Evolutionary conservation across 495 filamentous ascomycete genomes (phyloP).

Genomic region (Wilcoxina mikolae): DNA sequence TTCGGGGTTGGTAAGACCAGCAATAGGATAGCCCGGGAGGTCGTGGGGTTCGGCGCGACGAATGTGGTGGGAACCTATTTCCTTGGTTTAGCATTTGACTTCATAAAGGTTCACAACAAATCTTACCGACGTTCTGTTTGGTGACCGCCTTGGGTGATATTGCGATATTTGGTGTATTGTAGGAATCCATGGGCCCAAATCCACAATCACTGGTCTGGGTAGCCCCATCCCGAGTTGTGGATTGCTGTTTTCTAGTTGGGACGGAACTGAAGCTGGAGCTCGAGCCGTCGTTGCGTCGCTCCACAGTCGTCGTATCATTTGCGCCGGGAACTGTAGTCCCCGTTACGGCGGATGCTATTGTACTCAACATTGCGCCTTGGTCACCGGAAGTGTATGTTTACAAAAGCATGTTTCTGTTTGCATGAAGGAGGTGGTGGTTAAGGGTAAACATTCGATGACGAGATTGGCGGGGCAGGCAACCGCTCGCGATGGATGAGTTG

Average conservation of each 20-base stretch:
- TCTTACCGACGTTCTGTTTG: not conserved
- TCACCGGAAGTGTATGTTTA: not conserved
- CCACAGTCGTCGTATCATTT: not conserved
- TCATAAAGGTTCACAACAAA: not conserved
- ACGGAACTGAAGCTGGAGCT: not conserved
- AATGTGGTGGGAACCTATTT: conserved; percentile 16
- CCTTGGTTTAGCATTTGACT: not conserved
- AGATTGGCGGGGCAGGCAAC: too few relatives aligned
- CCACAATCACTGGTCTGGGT: not conserved
- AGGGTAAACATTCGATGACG: too few relatives aligned
- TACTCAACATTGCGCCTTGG: not conserved
- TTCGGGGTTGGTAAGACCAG: conserved; percentile 17
- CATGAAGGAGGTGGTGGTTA: too few relatives aligned
- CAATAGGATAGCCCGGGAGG: conserved; percentile 15
- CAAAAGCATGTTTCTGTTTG: too few relatives aligned
- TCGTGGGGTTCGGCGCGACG: conserved; percentile 12
- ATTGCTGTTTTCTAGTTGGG: not conserved
- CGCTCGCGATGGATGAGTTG: too few relatives aligned
- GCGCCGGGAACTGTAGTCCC: not conserved
- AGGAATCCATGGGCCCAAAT: conserved; percentile 8
- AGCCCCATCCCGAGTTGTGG: not conserved
- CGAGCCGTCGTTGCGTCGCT: not conserved
- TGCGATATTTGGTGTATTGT: not conserved
- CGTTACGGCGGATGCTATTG: too few relatives aligned
- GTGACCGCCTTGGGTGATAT: not conserved